Base-by-base conservation (phyloP, 2,329 filamentous ascomycete genomes). In the Beauveria rudraprayagi region DNA sequence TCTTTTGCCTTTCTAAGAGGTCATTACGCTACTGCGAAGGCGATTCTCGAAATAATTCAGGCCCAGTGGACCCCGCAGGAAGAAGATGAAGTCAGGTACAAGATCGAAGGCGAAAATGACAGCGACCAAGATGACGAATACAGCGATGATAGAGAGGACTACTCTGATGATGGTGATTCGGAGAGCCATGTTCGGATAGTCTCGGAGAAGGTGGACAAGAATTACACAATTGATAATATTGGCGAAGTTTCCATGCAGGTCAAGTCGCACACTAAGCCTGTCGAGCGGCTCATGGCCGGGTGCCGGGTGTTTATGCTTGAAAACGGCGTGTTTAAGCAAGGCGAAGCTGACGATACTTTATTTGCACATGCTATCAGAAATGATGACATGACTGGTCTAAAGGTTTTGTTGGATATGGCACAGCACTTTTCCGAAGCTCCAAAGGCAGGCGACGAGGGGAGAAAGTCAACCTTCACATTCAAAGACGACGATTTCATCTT, bases 221-320 rank as follows among this genome's bases (percentile, higher is more conserved):
- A 81, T 41, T 90, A 89, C 70, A 94, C 90, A 0, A 82, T 93
- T 57, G 88, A 94, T 17, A 85, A 91, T 66, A 80, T 94, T 61
- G 88, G 88, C 0, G 82, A 90, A 65, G 78, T 89, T 4, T 83
- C 83, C 0, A 86, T 82, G 68, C 80, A 87, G 60, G 87, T 91
- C 62, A 86, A 89, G 69, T 89, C 88, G 61, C 73, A 77, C 17
- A 73, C 80, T 9, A 79, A 78, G 41, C 86, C 90, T 2, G 68
- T 82, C 1, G 64, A 71, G 0, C 70, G 89, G 61, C 70, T 92
- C 5, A 65, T 69, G 70, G 1, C 1, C 1, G 77, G 72, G 17
- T 67, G 72, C 8, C 71, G 71, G 1, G 74, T 77, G 60, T 62
- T 65, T 28, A 60, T 60, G 14, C 56, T 74, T 14, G 64, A 71